These are phyloP conservation scores for Aureobasidium sp. DNA, from an alignment of 2,329 filamentous ascomycete species.

Conservation along the genomic window DNA sequence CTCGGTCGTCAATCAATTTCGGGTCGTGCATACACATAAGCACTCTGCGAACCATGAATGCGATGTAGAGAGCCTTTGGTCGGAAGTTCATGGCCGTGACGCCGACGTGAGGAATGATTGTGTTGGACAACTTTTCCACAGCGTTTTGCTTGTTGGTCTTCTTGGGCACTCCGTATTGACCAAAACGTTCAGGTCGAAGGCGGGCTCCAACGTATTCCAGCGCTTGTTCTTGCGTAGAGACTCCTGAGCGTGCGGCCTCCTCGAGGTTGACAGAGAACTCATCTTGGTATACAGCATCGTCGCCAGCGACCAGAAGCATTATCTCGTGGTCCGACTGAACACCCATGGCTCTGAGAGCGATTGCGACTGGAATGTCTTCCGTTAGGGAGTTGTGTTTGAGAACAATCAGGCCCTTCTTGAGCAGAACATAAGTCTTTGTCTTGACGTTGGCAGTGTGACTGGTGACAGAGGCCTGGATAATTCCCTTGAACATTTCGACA, in stretches of 20 bases:
- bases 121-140: slow-evolving; percentile 81
- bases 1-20: slow-evolving; percentile 85
- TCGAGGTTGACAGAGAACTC: slow-evolving; percentile 95
- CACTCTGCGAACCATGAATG: slow-evolving; percentile 94
- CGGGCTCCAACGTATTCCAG: slow-evolving; percentile 83
- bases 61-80: slow-evolving; percentile 93
- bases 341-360: slow-evolving; percentile 86
- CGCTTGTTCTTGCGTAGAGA: slow-evolving; percentile 91
- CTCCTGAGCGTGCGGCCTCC: slow-evolving; percentile 71
- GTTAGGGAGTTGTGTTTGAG: slow-evolving; percentile 88
- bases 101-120: slow-evolving; percentile 90
- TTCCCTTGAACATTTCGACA: slow-evolving; percentile 89
- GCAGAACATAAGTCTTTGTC: slow-evolving; percentile 90
- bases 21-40: slow-evolving; percentile 88
- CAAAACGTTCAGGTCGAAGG: slow-evolving; percentile 73
- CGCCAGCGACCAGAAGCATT: slow-evolving; percentile 78
- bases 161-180: slow-evolving; percentile 36
- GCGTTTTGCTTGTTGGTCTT: slow-evolving; percentile 86
- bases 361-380: slow-evolving; percentile 90
- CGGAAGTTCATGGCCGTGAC: slow-evolving; percentile 89
- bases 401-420: slow-evolving; percentile 87
- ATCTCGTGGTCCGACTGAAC: slow-evolving; percentile 94
- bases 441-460: slow-evolving; percentile 97
- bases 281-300: slow-evolving; percentile 83
- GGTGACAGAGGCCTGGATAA: slow-evolving; percentile 92